Evolutionary conservation across 208 protist species (phyloP).

Genomic region (Acanthamoeba polyphaga): DNA sequence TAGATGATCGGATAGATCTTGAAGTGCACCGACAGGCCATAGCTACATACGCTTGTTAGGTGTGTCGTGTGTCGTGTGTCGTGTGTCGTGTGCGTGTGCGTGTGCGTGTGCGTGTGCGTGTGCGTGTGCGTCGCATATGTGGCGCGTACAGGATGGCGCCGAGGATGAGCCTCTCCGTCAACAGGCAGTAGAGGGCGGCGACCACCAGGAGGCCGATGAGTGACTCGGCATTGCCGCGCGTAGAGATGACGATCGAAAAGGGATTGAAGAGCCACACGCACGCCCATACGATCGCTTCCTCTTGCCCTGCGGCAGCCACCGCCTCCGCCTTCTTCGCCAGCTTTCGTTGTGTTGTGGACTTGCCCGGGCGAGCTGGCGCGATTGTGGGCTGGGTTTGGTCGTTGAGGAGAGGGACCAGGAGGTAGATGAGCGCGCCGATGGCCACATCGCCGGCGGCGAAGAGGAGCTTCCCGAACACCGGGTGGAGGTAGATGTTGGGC

Average conservation of each 20-base stretch:
- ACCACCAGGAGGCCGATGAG: conserved; percentile 87
- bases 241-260: conserved; percentile 90
- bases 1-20: conserved; percentile 92
- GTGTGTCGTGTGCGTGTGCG: too few species aligned
- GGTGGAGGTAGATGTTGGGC: conserved; percentile 86
- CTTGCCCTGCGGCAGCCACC: neutral
- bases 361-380: neutral
- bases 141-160: conserved; percentile 79
- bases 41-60: conserved; percentile 59
- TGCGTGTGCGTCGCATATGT: neutral
- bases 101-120: neutral
- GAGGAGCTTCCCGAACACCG: conserved; percentile 89
- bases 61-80: neutral
- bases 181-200: conserved; percentile 83
- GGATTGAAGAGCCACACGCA: conserved; percentile 90
- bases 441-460: conserved; percentile 88
- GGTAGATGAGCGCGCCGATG: conserved; percentile 85
- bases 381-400: neutral
- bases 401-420: conserved; percentile 71
- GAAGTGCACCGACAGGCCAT: conserved; percentile 87
- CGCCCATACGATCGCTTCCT: conserved; percentile 30
- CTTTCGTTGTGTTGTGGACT: neutral
- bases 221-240: conserved; percentile 90
- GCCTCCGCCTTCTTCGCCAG: neutral
- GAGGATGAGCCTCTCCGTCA: conserved; percentile 79